Conservation (phyloP, 805 yeast genomes). For the Limtongozyma cylindracea region DNA sequence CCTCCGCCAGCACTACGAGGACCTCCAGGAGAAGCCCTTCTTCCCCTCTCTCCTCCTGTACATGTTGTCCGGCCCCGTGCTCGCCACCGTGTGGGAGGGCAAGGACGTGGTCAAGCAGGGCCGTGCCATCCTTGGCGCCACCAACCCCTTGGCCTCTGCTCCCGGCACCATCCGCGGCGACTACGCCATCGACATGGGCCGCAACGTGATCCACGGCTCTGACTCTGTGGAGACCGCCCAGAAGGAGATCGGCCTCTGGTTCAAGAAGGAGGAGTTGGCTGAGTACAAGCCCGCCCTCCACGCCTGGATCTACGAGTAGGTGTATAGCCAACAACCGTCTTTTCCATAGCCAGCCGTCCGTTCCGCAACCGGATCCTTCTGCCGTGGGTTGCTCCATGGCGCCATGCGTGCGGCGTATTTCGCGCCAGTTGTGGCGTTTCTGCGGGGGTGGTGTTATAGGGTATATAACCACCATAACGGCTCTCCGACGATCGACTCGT, state of each 20-base stretch:
- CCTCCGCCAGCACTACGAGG: conserved; percentile 86
- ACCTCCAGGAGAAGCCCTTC: conserved; percentile 88
- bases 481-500: no score
- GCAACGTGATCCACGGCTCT: conserved; percentile 98
- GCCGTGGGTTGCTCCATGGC: no score
- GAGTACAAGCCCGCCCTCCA: conserved; percentile 70
- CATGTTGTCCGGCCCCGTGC: conserved; percentile 97
- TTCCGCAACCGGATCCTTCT: no score
- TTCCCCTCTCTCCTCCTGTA: conserved; percentile 89
- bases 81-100: conserved; percentile 99
- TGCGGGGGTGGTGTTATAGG: no score
- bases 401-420: no score
- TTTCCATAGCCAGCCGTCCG: no score
- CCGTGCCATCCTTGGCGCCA: conserved; percentile 93
- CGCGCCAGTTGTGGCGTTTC: no score
- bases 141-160: conserved; percentile 91
- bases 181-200: conserved; percentile 94
- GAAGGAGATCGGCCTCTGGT: conserved; percentile 93
- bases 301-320: conserved; percentile 88
- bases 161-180: conserved; percentile 99
- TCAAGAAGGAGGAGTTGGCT: conserved; percentile 89
- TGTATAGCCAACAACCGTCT: no score
- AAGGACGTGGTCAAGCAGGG: conserved; percentile 98
- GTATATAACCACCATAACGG: no score
- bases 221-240: conserved; percentile 96